Base-by-base conservation (phyloP, 306 rosid genomes). In the Quercus cerris region DNA sequence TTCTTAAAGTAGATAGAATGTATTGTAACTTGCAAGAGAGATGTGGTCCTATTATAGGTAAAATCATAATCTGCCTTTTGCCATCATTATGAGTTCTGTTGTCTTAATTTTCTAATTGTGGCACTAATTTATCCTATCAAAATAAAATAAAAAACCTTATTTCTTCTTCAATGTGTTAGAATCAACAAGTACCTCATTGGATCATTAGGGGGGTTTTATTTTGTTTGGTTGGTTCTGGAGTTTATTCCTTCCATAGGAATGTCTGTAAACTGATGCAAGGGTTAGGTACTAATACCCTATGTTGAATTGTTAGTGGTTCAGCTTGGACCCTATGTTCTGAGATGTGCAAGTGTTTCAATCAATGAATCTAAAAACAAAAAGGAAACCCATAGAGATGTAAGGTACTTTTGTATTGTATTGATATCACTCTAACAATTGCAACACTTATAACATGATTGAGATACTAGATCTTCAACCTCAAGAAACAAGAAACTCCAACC, bases 401-500 rank as follows among this genome's bases (percentile, higher is more conserved):
- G 46, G n/a, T 66, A 66, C 49, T 31, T 31, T 41, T 41, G 46
- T 41, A 8, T 7, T 5, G 38, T 18, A 31, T 7, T 18, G 33
- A 66, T 17, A 15, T 6, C 38, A 66, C 17, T 30, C 12, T 67
- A 67, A 33, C 20, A 6, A 64, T 30, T 1, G 18, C 0, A 28
- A 64, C 31, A 59, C 22, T 5, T 14, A 64, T 15, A 64, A 30
- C 3, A 64, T 38, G 17, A 49, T 49, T 49, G 5, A 30, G 70
- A 30, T 18, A 64, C 46, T 17, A 17, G 44, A 64, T 64, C 70
- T 64, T 64, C 70, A 15, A 64, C 41, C 70, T 30, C 23, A 64
- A 67, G n/a, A 7, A 46, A 31, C 51, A 67, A 67, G 72, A 27
- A 67, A 67, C 61, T 54, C 27, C 66, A 79, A 46, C 35, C 78